phyloP scores from a whole-genome alignment of 2,329 filamentous ascomycete genomes.

The Colletotrichum nymphaeae region DNA sequence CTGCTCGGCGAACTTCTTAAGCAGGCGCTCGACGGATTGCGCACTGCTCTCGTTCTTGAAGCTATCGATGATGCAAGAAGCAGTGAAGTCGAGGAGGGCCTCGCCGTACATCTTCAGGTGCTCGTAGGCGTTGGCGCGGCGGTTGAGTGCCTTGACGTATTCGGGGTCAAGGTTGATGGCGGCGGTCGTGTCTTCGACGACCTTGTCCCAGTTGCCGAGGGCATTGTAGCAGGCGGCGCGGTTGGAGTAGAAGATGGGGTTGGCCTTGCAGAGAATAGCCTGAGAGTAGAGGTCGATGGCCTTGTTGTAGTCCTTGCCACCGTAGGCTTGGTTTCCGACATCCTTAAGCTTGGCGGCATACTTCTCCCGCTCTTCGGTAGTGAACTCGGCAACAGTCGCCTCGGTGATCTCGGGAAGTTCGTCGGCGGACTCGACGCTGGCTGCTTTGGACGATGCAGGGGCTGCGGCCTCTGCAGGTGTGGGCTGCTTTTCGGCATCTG shows the following conservation, averaged over 20 bases:
- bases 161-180: conserved; percentile 93
- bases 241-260: conserved; percentile 99
- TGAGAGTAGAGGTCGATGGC: conserved; percentile 96
- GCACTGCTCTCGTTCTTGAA: conserved; percentile 94
- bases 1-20: conserved; percentile 96
- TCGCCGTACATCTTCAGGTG: conserved; percentile 92
- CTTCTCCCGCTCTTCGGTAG: conserved; percentile 79
- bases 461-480: conserved; percentile 41
- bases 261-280: conserved; percentile 95
- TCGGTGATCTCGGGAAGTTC: conserved; percentile 78
- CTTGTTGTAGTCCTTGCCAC: conserved; percentile 90
- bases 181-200: conserved; percentile 95
- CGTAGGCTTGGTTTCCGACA: conserved; percentile 95
- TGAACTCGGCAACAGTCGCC: conserved; percentile 62
- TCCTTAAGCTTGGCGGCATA: conserved; percentile 94
- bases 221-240: conserved; percentile 97
- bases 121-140: conserved; percentile 96
- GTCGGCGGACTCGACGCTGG: conserved; percentile 68
- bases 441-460: conserved; percentile 58
- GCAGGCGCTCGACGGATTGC: conserved; percentile 87
- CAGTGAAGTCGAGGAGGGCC: conserved; percentile 96
- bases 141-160: conserved; percentile 98
- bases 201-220: conserved; percentile 91
- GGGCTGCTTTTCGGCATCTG: conserved; percentile 51
- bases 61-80: conserved; percentile 98